Base-by-base conservation (phyloP, 2,329 filamentous ascomycete species). In the Talaromyces amestolkiae region DNA sequence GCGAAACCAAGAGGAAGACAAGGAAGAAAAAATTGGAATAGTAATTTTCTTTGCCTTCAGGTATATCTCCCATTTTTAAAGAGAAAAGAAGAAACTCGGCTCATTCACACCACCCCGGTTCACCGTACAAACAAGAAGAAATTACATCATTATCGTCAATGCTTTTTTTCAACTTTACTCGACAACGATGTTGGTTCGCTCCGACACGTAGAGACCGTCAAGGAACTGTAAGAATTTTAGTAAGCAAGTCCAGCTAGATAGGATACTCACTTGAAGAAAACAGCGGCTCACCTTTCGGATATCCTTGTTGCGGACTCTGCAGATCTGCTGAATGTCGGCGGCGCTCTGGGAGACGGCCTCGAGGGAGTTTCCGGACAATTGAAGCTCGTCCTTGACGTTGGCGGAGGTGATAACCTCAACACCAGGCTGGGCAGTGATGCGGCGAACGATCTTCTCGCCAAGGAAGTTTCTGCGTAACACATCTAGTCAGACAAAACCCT, bases 241-340 rank as follows among this genome's bases (percentile, higher is more conserved):
- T 77, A 61, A 60, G 35, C 58, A 8, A 27, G 33, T 35, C 41
- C 33, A 54, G 51, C 15, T 15, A 35, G 8, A 35, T 27, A 2
- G 17, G 3, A 7, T 7, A 56, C 15, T 27, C 10, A 1, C 11
- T 7, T 56, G 2, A 3, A 22, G 31, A 37, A 8, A 22, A 22
- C 10, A 22, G n/a, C 4, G n/a, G 53, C 83, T 73, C 79, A 93
- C 91, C 91, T 97, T 97, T 86, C 96, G 93, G 87, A 99, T 99
- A 97, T 99, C 95, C 93, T 99, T 99, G 92, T 99, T 99, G 83
- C 93, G 90, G 84, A 99, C 95, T 85, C 89, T 89, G 93, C 95
- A 99, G 85, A 95, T 93, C 85, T 99, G 95, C 88, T 99, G 95
- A 82, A 99, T 97, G 83, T 99, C 95, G 84, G 95, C 95, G 74